These are phyloP conservation scores for Aciculosporium take DNA, from an alignment of 2,329 filamentous ascomycete species.

Conservation along the genomic window DNA sequence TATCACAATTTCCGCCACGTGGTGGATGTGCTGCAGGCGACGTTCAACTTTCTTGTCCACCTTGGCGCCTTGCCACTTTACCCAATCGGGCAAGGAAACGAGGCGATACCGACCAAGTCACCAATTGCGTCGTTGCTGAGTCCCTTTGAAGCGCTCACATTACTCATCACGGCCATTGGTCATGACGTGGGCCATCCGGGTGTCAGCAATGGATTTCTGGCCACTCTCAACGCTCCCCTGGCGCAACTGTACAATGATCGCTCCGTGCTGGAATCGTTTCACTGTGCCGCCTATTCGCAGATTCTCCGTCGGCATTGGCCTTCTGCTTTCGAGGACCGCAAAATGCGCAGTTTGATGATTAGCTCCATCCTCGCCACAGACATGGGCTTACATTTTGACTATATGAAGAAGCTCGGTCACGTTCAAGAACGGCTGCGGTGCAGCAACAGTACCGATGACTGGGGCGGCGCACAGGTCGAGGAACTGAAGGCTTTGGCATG, in stretches of 20 bases:
- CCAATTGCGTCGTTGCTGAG: constrained; percentile 62
- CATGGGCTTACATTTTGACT: constrained; percentile 94
- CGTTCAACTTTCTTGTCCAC: constrained; percentile 76
- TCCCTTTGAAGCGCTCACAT: constrained; percentile 75
- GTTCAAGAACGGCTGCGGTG: constrained; percentile 64
- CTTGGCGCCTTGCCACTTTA: constrained; percentile 64
- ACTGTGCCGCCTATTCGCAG: constrained; percentile 92
- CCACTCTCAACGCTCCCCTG: constrained; percentile 80
- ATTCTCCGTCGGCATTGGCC: constrained; percentile 91
- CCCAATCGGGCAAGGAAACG: constrained; percentile 23
- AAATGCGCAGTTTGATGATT: constrained; percentile 83
- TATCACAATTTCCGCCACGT: constrained; percentile 99
- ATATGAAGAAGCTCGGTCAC: constrained; percentile 78
- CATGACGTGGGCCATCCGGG: constrained; percentile 96
- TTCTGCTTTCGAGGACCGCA: constrained; percentile 58
- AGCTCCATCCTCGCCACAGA: constrained; percentile 96
- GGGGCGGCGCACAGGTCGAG: constrained; percentile 62
- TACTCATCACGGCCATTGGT: constrained; percentile 90
- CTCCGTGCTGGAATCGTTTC: constrained; percentile 92
- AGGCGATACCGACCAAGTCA: constrained; percentile 31
- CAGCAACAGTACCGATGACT: constrained; percentile 52
- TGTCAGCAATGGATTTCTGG: constrained; percentile 93
- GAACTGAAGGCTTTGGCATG: constrained; percentile 72
- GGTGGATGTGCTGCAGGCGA: constrained; percentile 85
- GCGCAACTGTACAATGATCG: constrained; percentile 95